Evolutionary conservation across 2,329 filamentous ascomycete species (phyloP), one percentile per base, ranked within the genome.

Genomic region (Waltergamsia citrina): DNA sequence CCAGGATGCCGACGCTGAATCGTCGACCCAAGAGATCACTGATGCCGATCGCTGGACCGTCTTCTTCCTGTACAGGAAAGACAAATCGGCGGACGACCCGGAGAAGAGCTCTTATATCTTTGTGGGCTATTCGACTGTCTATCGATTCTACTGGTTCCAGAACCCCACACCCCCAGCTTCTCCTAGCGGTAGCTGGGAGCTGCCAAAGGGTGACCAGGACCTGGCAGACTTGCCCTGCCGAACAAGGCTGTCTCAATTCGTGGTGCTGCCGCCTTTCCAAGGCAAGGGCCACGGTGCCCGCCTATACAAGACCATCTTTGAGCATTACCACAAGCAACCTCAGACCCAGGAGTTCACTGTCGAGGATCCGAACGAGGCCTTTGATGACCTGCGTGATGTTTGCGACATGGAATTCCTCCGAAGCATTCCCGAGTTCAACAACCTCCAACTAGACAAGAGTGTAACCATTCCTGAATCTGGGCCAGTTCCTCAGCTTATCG

Each of bases 361-460:
- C 6, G 92, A 98, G 59, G 90, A 96, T 41, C 93, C 92, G 0
- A 96, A 85, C 49, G 84, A 90, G 51, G 76, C 72, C 1, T 93
- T 93, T 45, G 84, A 92, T 49, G 76, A 85, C 38, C 65, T 93
- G 47, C 74, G 85, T 43, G 85, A 92, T 50, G 64, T 81, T 33
- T 79, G 76, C 45, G 85, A 93, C 47, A 62, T 90, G 21, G 61
- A 65, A 5, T 78, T 76, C 43, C 64, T 92, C 4, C 74, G 74
- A 35, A 61, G 57, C 7, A 60, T 71, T 4, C 65, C 77, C 0
- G 67, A 72, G 7, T 84, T 85, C 49, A 56, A 59, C 4, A 51
- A 60, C 0, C 59, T 85, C 6, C 60, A 53, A 29, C 60, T 85
- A 38, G 69, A 81, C 46, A 65, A 65, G 5, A 47, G 52, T 9